Evolutionary conservation across 1,284 basidiomycete genomes (phyloP), one percentile per base, ranked within the genome.

Genomic region (Inonotus obliquus): DNA sequence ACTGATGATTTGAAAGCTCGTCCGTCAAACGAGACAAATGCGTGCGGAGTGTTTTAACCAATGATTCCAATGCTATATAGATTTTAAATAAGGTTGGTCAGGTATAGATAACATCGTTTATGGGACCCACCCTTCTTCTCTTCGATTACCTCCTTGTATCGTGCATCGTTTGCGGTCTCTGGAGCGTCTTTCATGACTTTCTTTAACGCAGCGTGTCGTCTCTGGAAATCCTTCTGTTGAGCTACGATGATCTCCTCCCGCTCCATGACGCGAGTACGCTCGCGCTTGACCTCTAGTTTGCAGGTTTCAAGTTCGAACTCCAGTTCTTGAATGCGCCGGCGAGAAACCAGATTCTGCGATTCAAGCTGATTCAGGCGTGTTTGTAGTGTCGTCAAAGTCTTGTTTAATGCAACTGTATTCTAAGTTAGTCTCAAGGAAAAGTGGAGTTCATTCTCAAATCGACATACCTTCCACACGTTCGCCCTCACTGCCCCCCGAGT

Each of bases 261-360:
- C 62, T 84, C 82, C 49, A 84, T 71, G 11, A 89, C 76, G 21
- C 81, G 75, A 1, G 86, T 85, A 10, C 88, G 80, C 68, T 91
- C 89, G 57, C 77, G 75, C 1, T 77, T 79, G 4, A 91, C 89
- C 51, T 92, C 87, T 23, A 81, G 79, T 70, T 87, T 89, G 67
- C 89, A 91, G 2, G 82, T 79, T 65, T 91, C 87, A 2, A 95
- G 79, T 70, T 95, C 93, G 56, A 81, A 76, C 72, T 96, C 93
- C 4, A 96, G 80, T 69, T 95, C 92, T 44, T 84, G 76, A 21
- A 95, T 88, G 13, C 92, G 80, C 21, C 88, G 77, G 0, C 90
- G 79, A 1, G 91, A 91, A 4, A 91, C 81, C 4, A 85, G 79
- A 67, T 94, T 94, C 70, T 95, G 91, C 1, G 84, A 82, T 68